Evolutionary conservation across 2,329 filamentous ascomycete genomes (phyloP), one percentile per base, ranked within the genome.

Genomic region (Colletotrichum aenigma): DNA sequence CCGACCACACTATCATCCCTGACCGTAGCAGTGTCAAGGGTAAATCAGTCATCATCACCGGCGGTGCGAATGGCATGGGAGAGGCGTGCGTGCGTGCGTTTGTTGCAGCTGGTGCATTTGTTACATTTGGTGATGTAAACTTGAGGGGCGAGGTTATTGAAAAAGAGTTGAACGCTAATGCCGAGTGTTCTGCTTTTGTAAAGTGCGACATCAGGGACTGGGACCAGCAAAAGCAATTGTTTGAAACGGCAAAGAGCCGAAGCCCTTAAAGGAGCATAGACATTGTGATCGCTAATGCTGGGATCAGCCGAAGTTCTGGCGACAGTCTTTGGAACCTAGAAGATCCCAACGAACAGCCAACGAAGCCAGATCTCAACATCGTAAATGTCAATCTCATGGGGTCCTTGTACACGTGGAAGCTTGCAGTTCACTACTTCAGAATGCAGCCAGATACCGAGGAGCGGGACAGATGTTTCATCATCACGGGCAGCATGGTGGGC

Each of bases 261-360:
- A 86, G 84, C 10, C 86, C 85, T 0, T 77, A 79, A 28, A 82
- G 85, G 0, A 85, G 83, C 65, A 83, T 87, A 26, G 87, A 88
- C 71, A 78, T 88, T 15, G 87, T 89, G 15, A 85, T 89, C 69
- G 86, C 87, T 2, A 89, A 89, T 77, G 87, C 87, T 2, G 87
- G 87, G 13, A 87, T 88, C 32, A 80, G 80, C 32, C 78, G 82
- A n/a, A 82, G 79, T 32, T 81, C 81, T 2, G 81, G 81, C 0
- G 85, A 87, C 74, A 81, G 81, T 60, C 64, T 88, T 24, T 87
- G 84, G 82, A 81, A 79, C 16, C 74, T 86, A 15, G 82, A 86
- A 70, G 84, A 82, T 30, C 78, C 81, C 3, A 58, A 78, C 16
- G 76, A 73, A 7, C 79, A 81, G 32, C 81, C 82, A 4, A 80